Base-by-base conservation (phyloP, 2,329 filamentous ascomycete genomes). In the Alternaria dauci region DNA sequence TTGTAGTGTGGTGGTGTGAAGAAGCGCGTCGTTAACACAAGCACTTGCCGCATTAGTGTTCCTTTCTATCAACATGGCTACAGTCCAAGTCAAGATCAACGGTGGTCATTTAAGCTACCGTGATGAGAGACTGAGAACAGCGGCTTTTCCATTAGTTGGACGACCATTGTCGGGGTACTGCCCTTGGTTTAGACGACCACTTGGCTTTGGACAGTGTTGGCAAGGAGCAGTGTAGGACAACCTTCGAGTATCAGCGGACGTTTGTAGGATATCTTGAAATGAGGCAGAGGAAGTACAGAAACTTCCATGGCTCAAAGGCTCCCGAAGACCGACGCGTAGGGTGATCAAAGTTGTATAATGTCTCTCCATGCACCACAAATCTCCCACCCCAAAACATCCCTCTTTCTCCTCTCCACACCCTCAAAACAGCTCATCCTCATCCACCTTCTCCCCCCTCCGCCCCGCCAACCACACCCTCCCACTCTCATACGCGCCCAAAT, bases 401-500 rank as follows among this genome's bases (percentile, higher is more conserved):
- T n/a, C 16, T 38, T 38, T 7, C 14, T n/a, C 36, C 14, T 18
- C 36, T 20, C 36, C 8, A 18, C 6, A 12, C 28, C 75, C 34
- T 42, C 39, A 42, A 2, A 74, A 3, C 23, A 76, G 51, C 4
- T 76, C 74, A 20, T 62, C 71, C 36, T 75, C 77, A 52, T 80
- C 72, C 2, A 81, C 64, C 8, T 71, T 61, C 30, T 81, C 80
- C 3, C 82, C 82, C 61, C 82, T 72, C 61, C 82, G 70, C 8
- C 71, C 72, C 2, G 82, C 82, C 39, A 85, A 61, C 64, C 80
- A 84, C 9, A 83, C 77, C 72, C 92, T 89, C 9, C 91, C 90
- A 65, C 89, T 89, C 77, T 97, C 93, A 79, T 97, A 97, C 43
- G 91, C 90, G 25, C 92, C 92, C 42, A 97, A 80, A 82, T 97